phyloP scores from a whole-genome alignment of 345 rosid genomes.

The Pseudoturritis turrita region DNA sequence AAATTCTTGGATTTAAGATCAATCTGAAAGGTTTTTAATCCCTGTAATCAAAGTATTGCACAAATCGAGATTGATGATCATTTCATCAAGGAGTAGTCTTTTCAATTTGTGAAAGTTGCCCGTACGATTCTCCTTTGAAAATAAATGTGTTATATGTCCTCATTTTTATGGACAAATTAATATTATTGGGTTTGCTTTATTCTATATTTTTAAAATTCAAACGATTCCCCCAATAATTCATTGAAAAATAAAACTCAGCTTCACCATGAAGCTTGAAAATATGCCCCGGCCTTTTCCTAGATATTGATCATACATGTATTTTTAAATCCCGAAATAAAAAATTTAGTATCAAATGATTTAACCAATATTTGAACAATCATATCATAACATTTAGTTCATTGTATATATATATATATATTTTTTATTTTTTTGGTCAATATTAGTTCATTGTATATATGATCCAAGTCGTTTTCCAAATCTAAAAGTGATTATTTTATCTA shows the following conservation, averaged over 20 bases:
- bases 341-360: background rate
- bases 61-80: background rate
- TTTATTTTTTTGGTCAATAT: no score
- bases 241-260: conserved; percentile 23
- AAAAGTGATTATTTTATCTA: no score
- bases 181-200: conserved; percentile 31
- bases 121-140: conserved; percentile 28
- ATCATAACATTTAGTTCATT: background rate
- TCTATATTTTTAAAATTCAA: conserved; percentile 29
- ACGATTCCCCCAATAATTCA: conserved; percentile 38
- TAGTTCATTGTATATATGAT: no score
- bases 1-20: background rate
- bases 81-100: conserved; percentile 12
- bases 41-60: background rate
- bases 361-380: background rate
- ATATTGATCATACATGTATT: background rate
- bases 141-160: conserved; percentile 18
- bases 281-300: conserved; percentile 8
- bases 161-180: conserved; percentile 21
- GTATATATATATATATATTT: no score
- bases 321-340: background rate
- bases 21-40: background rate
- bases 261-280: conserved; percentile 27
- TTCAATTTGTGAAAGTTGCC: conserved; percentile 14
- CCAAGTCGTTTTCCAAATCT: no score